Base-by-base conservation (phyloP, 768 basidiomycete genomes). In the Naganishia antarctica region DNA sequence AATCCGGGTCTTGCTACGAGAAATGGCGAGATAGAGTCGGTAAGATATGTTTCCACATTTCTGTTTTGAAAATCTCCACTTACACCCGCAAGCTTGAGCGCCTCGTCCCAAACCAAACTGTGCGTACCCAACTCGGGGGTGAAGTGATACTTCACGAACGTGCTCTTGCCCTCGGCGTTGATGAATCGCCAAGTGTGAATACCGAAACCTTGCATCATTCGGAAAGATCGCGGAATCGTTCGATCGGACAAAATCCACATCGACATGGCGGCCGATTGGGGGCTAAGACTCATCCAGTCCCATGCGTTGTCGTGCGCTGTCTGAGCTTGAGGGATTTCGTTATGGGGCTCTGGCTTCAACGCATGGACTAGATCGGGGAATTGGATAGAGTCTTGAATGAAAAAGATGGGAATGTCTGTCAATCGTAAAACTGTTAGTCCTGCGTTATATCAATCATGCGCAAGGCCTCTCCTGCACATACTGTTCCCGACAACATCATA, bases 101-200 rank as follows among this genome's bases (percentile, higher is more conserved):
- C 88, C 70, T 96, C 91, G 67, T 94, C 91, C 90, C 91, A 94
- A 5, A 87, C 80, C 16, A 93, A 79, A 63, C 85, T 87, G 73
- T 91, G 88, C 1, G 88, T 87, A 23, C 90, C 90, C 16, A 91
- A 82, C 76, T 90, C 86, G 83, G 18, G 90, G 84, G 83, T 84
- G 81, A 84, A 88, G 76, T 91, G 89, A 75, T 91, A 92, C 75
- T 92, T 93, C 78, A 92, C 90, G 69, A 93, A 93, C 61, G 83
- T 81, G 0, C 85, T 82, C 70, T 90, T 82, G 46, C 85, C 85
- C 28, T 82, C 73, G 0, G 78, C 80, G 70, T 90, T 90, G 62
- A 88, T 70, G 31, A 92, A 81, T 2, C 87, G 86, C 75, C 82
- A 93, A 0, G 90, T 89, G 77, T 94, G 91, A 49, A 93, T 89